These are phyloP conservation scores for Apiotrichum porosum DNA, from an alignment of 1,284 basidiomycete species.

Conservation along the genomic window DNA sequence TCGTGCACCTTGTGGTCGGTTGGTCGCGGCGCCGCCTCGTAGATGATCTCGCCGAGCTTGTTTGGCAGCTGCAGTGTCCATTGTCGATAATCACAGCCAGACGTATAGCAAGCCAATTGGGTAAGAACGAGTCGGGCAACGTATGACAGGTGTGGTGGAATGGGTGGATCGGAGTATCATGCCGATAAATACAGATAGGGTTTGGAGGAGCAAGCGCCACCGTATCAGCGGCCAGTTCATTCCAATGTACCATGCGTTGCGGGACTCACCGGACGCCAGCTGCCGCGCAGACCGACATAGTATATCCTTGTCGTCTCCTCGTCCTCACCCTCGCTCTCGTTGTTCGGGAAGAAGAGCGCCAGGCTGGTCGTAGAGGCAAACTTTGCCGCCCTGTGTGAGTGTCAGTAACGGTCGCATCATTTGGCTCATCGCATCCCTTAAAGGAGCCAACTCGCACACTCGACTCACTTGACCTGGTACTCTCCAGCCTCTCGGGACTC, in stretches of 20 bases:
- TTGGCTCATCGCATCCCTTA: neutral
- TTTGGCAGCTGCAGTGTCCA: slow-evolving; percentile 46
- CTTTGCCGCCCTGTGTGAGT: slow-evolving; percentile 40
- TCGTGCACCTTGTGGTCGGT: slow-evolving; percentile 41
- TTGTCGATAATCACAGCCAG: no score
- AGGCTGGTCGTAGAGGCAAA: slow-evolving; percentile 41
- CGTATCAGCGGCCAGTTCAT: no score
- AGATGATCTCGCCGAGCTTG: slow-evolving; percentile 44
- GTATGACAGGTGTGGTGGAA: no score
- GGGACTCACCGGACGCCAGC: slow-evolving; percentile 40
- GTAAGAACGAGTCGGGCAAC: no score
- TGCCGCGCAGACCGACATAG: slow-evolving; percentile 45
- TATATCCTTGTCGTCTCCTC: slow-evolving; percentile 46
- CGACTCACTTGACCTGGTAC: slow-evolving; percentile 46
- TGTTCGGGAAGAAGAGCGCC: slow-evolving; percentile 44
- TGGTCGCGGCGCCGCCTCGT: slow-evolving; percentile 46
- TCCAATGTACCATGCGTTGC: no score
- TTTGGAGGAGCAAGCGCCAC: no score
- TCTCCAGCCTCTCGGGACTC: slow-evolving; percentile 38
- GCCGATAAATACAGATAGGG: no score
- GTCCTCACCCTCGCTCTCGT: slow-evolving; percentile 41
- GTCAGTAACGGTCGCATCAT: neutral
- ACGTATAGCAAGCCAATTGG: no score
- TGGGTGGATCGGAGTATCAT: no score
- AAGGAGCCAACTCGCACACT: neutral